Conservation (phyloP, 2,329 filamentous ascomycete genomes). For the Talaromyces pinophilus region DNA sequence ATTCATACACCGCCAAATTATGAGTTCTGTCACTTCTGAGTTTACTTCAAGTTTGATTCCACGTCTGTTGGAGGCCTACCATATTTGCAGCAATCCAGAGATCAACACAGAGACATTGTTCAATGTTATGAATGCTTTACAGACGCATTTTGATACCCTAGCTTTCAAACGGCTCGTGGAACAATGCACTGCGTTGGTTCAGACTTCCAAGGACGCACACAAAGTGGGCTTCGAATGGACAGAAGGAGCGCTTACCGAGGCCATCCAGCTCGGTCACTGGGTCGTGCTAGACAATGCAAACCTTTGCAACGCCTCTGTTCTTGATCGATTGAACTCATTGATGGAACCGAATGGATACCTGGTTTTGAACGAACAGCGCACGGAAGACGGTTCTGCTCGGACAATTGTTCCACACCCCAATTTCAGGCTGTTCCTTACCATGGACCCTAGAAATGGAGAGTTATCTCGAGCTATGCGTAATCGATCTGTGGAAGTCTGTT, state of each 20-base stretch:
- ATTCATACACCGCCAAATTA: slow-evolving; percentile 51
- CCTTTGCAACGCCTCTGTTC: slow-evolving; percentile 88
- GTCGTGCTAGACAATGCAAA: slow-evolving; percentile 96
- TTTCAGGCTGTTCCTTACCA: slow-evolving; percentile 90
- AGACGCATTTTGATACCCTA: slow-evolving; percentile 47
- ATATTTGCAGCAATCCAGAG: slow-evolving; percentile 33
- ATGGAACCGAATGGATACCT: slow-evolving; percentile 86
- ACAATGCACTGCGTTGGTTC: slow-evolving; percentile 54
- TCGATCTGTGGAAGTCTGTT: slow-evolving; percentile 83
- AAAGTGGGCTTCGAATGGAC: slow-evolving; percentile 93
- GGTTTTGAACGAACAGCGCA: slow-evolving; percentile 91
- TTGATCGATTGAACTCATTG: slow-evolving; percentile 91
- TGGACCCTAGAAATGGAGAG: slow-evolving; percentile 89
- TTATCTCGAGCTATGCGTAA: slow-evolving; percentile 96
- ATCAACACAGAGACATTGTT: slow-evolving; percentile 35
- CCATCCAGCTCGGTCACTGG: slow-evolving; percentile 84
- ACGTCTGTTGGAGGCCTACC: slow-evolving; percentile 36
- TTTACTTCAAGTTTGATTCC: slow-evolving; percentile 28
- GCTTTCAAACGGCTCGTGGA: slow-evolving; percentile 53
- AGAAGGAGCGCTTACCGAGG: slow-evolving; percentile 86
- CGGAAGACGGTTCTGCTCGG: slow-evolving; percentile 75
- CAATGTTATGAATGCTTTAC: slow-evolving; percentile 37
- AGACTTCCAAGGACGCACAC: slow-evolving; percentile 59
- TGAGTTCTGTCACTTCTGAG: slow-evolving; percentile 33
- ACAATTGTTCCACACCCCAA: slow-evolving; percentile 78